phyloP scores from a whole-genome alignment of 2,329 filamentous ascomycete species.

The Colletotrichum euphorbiae region DNA sequence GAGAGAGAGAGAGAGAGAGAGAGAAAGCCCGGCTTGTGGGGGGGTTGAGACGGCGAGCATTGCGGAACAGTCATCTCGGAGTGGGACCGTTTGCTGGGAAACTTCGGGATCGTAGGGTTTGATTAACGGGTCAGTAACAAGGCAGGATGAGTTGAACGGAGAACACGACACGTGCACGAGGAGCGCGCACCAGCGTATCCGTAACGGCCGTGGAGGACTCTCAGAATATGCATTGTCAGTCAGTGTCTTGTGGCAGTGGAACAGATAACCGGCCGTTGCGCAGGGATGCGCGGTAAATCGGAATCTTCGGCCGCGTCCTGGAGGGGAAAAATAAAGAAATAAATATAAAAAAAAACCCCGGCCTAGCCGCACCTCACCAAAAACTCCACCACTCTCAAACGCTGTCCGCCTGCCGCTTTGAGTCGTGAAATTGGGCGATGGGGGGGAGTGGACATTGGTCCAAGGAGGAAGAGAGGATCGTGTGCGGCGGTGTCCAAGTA shows the following conservation, averaged over 20 bases:
- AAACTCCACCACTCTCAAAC: slow-evolving; percentile 34
- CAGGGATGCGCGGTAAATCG: not conserved
- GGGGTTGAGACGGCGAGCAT: no score
- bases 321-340: no score
- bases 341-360: no score
- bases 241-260: not conserved
- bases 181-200: slow-evolving; percentile 19
- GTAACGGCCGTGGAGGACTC: no score
- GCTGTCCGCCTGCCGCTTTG: slow-evolving; percentile 26
- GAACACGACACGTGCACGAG: slow-evolving; percentile 13
- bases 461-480: not conserved
- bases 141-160: not conserved
- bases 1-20: no score
- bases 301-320: not conserved
- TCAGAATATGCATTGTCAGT: no score
- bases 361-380: slow-evolving; percentile 16
- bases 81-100: no score
- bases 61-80: no score
- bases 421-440: not conserved
- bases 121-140: not conserved
- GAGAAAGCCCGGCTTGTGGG: no score
- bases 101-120: not conserved
- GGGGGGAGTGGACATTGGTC: slow-evolving; percentile 4
- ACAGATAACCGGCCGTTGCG: slow-evolving; percentile 5
- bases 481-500: slow-evolving; percentile 3